Evolutionary conservation across 345 rosid species (phyloP), one percentile per base, ranked within the genome.

Genomic region (Acer campestre): DNA sequence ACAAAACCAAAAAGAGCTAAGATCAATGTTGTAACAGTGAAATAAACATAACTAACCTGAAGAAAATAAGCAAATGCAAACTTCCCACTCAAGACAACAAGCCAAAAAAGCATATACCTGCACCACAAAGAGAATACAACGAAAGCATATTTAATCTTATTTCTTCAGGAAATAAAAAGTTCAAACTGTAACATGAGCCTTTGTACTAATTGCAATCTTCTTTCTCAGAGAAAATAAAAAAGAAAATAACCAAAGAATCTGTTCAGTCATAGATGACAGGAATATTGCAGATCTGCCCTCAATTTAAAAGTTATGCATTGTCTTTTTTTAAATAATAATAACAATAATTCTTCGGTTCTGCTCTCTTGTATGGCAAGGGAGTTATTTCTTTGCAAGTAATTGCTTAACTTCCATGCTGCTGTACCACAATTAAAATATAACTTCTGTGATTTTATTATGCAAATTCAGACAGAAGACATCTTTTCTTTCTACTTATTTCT

Each of bases 51-150:
- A 83, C 87, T 68, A 71, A 93, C 99, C 99, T 83, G 91, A 58
- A 92, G 95, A 86, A 96, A 96, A 84, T 94, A 96, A 2, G 97
- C 95, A 80, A 96, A 96, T 61, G 95, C 85, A 75, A 96, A 96
- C 82, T 95, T 96, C 58, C 87, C 95, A 74, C 91, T 40, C 83
- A 96, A 86, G 76, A 91, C 80, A 81, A 88, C 89, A 48, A 94
- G 87, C 99, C 99, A 96, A 84, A 94, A 96, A 7, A 96, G 69
- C 92, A 92, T 85, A 82, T 94, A 96, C 88, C 99, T 95, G 95
- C 80, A 80, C 56, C 69, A 84, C 22, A 58, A 69, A 20, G 59
- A 31, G 13, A 31, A 25, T 61, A 68, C n/a, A 7, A 7, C 11
- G 23, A 61, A 74, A 55, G 44, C 31, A n/a, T 55, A 25, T 6